Evolutionary conservation across 2,329 filamentous ascomycete species (phyloP), one percentile per base, ranked within the genome.

Genomic region (Bipolaris gigantea): DNA sequence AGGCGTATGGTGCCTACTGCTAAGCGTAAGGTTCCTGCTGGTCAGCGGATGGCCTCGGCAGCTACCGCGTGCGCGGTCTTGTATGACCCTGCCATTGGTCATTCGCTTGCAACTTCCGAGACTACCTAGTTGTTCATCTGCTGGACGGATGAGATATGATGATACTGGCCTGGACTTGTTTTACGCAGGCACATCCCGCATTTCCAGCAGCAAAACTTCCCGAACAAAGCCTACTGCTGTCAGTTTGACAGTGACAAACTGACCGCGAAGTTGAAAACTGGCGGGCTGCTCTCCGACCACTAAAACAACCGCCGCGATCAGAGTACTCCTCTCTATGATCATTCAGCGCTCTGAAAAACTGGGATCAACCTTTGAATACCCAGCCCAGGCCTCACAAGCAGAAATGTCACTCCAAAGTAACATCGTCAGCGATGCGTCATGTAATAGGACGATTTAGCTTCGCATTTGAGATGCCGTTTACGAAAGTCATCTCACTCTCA

Each of bases 1-100:
- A n/a, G n/a, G n/a, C n/a, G n/a, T n/a, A n/a, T n/a, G n/a, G n/a
- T n/a, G n/a, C n/a, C 51, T 52, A 21, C 21, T 34, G 35, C 15
- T 23, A 43, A 44, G 40, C 41, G 16, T 27, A 27, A 9, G 25
- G 25, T 9, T 27, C 25, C 25, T 27, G 25, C 25, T 27, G 25
- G 9, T 1, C 9, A 10, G 9, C 25, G 9, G 25, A 32, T n/a
- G 13, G 15, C 41, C 25, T n/a, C 18, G 27, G 13, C 34, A 23
- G 36, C 52, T 43, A 35, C 41, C 57, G 63, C 62, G 57, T 64
- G 61, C 55, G 35, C 34, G 42, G 42, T 44, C 46, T 52, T 38
- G 39, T 15, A 16, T 25, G 18, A 2, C 21, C 30, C 30, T 40
- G 23, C 43, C 25, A 64, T 64, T 65, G 60, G 63, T 36, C 27